These are phyloP conservation scores for Talaromyces marneffei DNA, from an alignment of 2,329 filamentous ascomycete species.

Conservation along the genomic window DNA sequence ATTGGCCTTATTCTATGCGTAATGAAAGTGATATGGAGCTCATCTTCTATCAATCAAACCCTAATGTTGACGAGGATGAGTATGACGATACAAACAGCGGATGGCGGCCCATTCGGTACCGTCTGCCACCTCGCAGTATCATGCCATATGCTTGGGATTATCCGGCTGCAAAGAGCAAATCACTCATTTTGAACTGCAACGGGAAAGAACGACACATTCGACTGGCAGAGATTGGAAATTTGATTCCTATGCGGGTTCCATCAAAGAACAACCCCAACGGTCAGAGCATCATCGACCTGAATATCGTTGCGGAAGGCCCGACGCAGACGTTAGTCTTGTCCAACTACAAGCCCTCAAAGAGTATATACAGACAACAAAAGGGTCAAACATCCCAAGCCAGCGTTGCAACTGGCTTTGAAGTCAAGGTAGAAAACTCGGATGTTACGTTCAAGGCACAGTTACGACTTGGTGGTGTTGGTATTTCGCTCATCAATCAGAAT, in stretches of 20 bases:
- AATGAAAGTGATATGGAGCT: conserved; percentile 98
- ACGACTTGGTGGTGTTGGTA: conserved; percentile 79
- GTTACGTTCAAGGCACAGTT: conserved; percentile 86
- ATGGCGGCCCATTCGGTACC: conserved; percentile 89
- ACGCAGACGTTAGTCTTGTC: conserved; percentile 91
- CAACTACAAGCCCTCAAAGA: conserved; percentile 89
- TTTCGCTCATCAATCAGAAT: conserved; percentile 89
- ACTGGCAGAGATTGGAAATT: conserved; percentile 90
- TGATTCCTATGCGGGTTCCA: conserved; percentile 87
- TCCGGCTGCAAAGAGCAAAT: conserved; percentile 92
- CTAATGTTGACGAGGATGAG: conserved; percentile 87
- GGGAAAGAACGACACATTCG: conserved; percentile 86
- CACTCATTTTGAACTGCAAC: conserved; percentile 74
- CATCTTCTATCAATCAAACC: conserved; percentile 91
- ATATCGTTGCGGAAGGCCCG: conserved; percentile 89
- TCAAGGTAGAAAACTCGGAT: conserved; percentile 83
- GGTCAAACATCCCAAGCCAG: conserved; percentile 53
- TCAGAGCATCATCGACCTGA: conserved; percentile 90
- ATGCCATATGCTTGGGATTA: conserved; percentile 99
- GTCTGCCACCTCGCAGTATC: conserved; percentile 86
- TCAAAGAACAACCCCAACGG: conserved; percentile 55
- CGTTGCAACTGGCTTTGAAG: conserved; percentile 71
- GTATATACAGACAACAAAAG: conserved; percentile 70
- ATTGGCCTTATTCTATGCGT: conserved; percentile 98
- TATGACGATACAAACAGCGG: conserved; percentile 64